These are phyloP conservation scores for Dianthus caryophyllus DNA, from an alignment of 148 eudicot species.

Conservation along the genomic window DNA sequence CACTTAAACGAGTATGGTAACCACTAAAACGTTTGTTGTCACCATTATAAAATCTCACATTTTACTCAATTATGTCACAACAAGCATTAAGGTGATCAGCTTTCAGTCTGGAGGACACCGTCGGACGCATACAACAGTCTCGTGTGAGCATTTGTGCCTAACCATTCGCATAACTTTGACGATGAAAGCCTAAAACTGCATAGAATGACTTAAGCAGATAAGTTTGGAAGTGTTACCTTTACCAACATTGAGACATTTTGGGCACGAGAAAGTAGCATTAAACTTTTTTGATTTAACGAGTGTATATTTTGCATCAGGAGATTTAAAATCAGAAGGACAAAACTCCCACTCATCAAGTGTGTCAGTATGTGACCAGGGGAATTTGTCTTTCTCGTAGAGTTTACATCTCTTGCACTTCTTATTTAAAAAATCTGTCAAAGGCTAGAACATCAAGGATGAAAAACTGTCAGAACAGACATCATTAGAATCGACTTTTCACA, in stretches of 20 bases:
- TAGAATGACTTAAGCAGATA: not conserved
- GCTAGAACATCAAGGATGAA: constrained; percentile 42
- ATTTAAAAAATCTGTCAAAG: constrained; percentile 59
- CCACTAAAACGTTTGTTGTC: too few relatives aligned
- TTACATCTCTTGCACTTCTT: constrained; percentile 95
- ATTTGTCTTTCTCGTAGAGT: constrained; percentile 47
- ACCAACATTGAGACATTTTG: constrained; percentile 38
- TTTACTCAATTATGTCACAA: too few relatives aligned
- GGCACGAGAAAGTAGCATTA: constrained; percentile 66
- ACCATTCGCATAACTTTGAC: too few relatives aligned
- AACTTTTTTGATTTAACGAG: constrained; percentile 48
- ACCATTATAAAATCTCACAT: too few relatives aligned
- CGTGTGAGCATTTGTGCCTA: too few relatives aligned
- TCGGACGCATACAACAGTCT: too few relatives aligned
- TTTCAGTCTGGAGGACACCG: too few relatives aligned
- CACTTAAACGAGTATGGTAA: too few relatives aligned
- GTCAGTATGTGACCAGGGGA: constrained; percentile 37
- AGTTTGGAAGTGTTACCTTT: constrained; percentile 31
- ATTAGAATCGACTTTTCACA: too few relatives aligned
- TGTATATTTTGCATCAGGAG: constrained; percentile 45
- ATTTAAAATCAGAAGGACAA: constrained; percentile 66
- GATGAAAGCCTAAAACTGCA: not conserved
- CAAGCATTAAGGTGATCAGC: too few relatives aligned
- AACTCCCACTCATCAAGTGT: constrained; percentile 88
- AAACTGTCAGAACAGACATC: not conserved